Base-by-base conservation (phyloP, 140 eudicot genomes). In the Flaveria floridana region DNA sequence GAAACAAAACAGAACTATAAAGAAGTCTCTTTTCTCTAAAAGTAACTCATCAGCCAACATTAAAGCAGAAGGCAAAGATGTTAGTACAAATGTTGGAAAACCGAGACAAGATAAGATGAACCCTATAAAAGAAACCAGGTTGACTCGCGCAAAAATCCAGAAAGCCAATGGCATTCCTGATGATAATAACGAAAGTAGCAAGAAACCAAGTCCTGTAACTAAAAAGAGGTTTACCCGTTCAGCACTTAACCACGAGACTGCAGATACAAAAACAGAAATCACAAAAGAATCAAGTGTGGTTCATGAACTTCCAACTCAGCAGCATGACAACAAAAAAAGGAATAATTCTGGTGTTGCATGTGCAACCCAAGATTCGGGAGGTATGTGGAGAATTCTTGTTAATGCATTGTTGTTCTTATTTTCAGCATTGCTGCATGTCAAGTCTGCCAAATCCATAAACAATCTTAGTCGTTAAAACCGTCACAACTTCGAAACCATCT, bases 111-210 rank as follows among this genome's bases (percentile, higher is more conserved):
- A 57, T 70, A 71, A 73, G 79, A 76, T 39, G 61, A 80, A 53
- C 21, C 72, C 79, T 44, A 52, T 76, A 64, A 59, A 21, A 61
- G 19, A 50, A 59, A 58, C 50, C 41, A 79, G 90, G 79, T 41
- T 30, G 46, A 85, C 85, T 63, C 81, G 86, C 72, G 46, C 83
- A 44, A 79, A 76, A 53, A 41, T 18, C 70, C 81, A 81, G 85
- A 81, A 56, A 66, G 80, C 16, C 30, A 65, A 65, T 9, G 82
- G 62, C 28, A 47, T 52, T 64, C 42, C 53, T 57, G 67, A 63
- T 78, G 84, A 79, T 65, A 10, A 65, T 15, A 34, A 55, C 70
- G 81, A 68, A 65, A 73, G 53, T 42, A 78, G 65, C 63, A 65
- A 53, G 81, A 77, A 37, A 56, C 18, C 53, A 18, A 65, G 61